Evolutionary conservation across 148 eudicot genomes (phyloP), one percentile per base, ranked within the genome.

Genomic region (Euryodendron excelsum): DNA sequence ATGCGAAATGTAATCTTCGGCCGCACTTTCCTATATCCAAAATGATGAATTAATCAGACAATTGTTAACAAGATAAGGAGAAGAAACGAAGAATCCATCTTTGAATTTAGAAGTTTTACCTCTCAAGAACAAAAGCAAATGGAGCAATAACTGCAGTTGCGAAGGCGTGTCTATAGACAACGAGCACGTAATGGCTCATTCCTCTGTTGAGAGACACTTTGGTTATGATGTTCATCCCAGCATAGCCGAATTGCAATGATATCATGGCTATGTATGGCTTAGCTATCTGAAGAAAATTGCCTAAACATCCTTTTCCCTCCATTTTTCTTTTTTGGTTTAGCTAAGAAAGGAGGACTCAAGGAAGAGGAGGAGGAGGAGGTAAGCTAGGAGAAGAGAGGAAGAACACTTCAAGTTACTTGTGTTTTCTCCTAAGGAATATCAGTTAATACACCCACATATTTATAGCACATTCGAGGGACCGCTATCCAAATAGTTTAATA

Each of bases 131-230:
- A 8, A 93, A 73, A 21, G 98, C 98, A 70, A 93, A 93, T 7
- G 98, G 98, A 48, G 96, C 98, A 6, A 93, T 87, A 28, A 83
- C 94, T 0, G 83, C 88, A 44, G 98, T 89, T 27, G 98, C 98
- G 34, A 93, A 89, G 82, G 96, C 94, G 39, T 93, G 93, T 44
- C 98, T 82, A 41, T 93, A 91, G 28, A 92, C 96, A 39, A 92
- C 96, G 0, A 93, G 89, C 1, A 90, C 92, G 36, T 93, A 93
- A 62, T 93, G 96, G 74, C 96, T 93, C 98, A 93, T 93, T 3
- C 98, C 98, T 25, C 88, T 82, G 71, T 91, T 90, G 36, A 91
- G 93, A 27, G 96, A 90, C n/a, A 92, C 98, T 71, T 93, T 93
- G 59, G 98, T 90, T 47, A 93, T 89, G 56, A 91, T 90, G 82